phyloP scores from a whole-genome alignment of 2,329 filamentous ascomycete species.

The Colletotrichum filicis region DNA sequence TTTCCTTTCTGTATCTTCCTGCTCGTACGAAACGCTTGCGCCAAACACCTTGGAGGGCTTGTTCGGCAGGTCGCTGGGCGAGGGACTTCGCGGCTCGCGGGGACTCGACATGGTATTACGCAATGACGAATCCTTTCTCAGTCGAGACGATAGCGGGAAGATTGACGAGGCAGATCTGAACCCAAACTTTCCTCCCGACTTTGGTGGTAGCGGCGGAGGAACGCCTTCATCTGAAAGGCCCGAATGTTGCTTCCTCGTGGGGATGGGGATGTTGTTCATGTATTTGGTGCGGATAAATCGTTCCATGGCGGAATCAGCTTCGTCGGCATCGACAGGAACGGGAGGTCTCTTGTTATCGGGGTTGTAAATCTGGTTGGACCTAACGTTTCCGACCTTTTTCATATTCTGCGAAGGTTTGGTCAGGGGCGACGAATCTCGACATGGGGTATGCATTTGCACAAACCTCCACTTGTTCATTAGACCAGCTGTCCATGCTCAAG shows the following conservation, averaged over 20 bases:
- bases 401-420: slow-evolving; percentile 74
- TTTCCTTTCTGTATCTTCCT: slow-evolving; percentile 78
- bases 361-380: slow-evolving; percentile 91
- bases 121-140: slow-evolving; percentile 63
- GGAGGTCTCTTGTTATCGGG: slow-evolving; percentile 84
- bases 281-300: slow-evolving; percentile 96
- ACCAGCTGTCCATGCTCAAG: slow-evolving; percentile 98
- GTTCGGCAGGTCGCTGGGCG: slow-evolving; percentile 58
- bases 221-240: slow-evolving; percentile 67
- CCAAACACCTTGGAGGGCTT: slow-evolving; percentile 79
- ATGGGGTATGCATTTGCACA: slow-evolving; percentile 42
- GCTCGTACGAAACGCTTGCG: slow-evolving; percentile 68
- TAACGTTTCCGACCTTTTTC: slow-evolving; percentile 88
- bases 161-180: slow-evolving; percentile 74
- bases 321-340: slow-evolving; percentile 89
- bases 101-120: slow-evolving; percentile 35
- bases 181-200: slow-evolving; percentile 71
- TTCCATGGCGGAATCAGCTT: slow-evolving; percentile 94
- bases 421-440: not conserved
- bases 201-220: slow-evolving; percentile 71
- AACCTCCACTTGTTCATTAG: slow-evolving; percentile 95
- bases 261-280: slow-evolving; percentile 64
- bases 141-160: slow-evolving; percentile 70
- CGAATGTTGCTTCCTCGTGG: slow-evolving; percentile 51
- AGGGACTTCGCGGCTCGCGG: slow-evolving; percentile 44